Base-by-base conservation (phyloP, 2,329 filamentous ascomycete genomes). In the Raffaelea arxii region DNA sequence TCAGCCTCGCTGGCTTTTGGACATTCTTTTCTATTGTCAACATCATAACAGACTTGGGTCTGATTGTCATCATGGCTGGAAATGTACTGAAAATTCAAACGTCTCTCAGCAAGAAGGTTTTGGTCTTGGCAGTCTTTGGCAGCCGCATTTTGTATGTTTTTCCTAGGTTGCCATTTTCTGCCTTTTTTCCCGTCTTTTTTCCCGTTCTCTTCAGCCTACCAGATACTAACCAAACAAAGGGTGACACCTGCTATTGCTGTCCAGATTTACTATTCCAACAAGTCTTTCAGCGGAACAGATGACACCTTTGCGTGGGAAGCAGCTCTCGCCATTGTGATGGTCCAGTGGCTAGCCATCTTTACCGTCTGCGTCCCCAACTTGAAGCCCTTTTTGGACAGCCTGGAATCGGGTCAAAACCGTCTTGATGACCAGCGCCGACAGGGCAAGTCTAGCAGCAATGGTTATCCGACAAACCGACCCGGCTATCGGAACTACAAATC, bases 351-450 rank as follows among this genome's bases (percentile, higher is more conserved):
- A n/a, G 40, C 45, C 30, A 19, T 43, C 3, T 43, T 43, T 10
- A 30, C 45, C 6, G 19, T 47, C 9, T 47, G 45, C 39, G 18
- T 47, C 23, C 45, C 45, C 40, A 47, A 47, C 40, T 47, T 47
- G 24, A 47, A 47, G 25, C 43, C 32, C 19, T n/a, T 47, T 14
- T 35, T 47, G 1, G 45, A 47, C 32, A 43, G 19, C 11, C 40
- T 47, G 14, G 32, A 47, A 18, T 47, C 45, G 2, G 45, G 45
- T 3, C 45, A 47, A 24, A 25, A 43, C n/a, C 45, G 44, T 24
- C 25, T 46, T 16, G 39, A 46, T 21, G 44, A 42, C 23, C n/a
- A 27, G 32, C 45, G 45, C 11, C 45, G 45, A 23, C 38, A 46
- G 11, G 45, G 30, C 9, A 42, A 9, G 9, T 10, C 4, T 5